Evolutionary conservation across 148 eudicot genomes (phyloP).

Genomic region (Fallopia convolvulus): DNA sequence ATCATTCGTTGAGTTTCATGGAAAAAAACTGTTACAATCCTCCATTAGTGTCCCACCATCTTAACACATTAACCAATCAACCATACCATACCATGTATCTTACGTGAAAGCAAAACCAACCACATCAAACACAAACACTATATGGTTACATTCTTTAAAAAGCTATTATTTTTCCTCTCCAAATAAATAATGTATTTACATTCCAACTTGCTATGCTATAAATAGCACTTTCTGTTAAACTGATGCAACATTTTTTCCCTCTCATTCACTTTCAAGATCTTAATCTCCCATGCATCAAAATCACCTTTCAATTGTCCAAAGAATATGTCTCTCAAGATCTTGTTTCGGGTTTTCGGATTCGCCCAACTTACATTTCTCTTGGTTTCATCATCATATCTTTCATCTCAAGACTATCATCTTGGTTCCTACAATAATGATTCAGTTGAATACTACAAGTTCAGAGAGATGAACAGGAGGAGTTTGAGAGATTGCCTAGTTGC

Average conservation of each 20-base stretch:
- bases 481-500: conserved; percentile 27
- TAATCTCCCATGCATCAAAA: neutral
- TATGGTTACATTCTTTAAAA: neutral
- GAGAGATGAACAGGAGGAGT: conserved; percentile 40
- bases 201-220: conserved; percentile 1
- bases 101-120: neutral
- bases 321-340: neutral
- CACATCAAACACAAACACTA: neutral
- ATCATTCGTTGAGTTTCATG: too few relatives aligned
- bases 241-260: neutral
- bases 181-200: neutral
- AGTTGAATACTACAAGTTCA: conserved; percentile 21
- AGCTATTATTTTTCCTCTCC: neutral
- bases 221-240: neutral
- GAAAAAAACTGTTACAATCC: neutral
- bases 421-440: neutral
- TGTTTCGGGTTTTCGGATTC: neutral
- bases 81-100: neutral
- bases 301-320: neutral
- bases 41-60: neutral
- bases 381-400: neutral
- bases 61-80: neutral
- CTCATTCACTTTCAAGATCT: neutral
- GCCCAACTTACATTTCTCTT: neutral
- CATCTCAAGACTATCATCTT: neutral